These are phyloP conservation scores for Termitomyces sp. DNA, from an alignment of 768 basidiomycete genomes.

Conservation along the genomic window DNA sequence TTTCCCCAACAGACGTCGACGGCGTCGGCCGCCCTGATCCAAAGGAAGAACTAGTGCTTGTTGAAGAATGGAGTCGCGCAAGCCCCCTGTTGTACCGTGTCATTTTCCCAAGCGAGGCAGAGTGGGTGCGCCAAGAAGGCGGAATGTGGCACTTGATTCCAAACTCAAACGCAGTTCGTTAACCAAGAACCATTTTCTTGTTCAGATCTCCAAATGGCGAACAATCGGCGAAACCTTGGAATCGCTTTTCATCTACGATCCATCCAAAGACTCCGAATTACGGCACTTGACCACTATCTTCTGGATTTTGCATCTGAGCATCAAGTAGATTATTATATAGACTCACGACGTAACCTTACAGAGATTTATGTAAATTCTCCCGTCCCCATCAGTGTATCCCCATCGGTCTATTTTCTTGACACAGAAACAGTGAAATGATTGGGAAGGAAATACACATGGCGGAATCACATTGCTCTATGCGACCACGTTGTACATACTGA, in stretches of 20 bases:
- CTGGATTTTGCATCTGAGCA: not conserved
- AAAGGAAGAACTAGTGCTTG: conserved; percentile 46
- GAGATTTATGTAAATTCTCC: not conserved
- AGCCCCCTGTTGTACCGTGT: conserved; percentile 49
- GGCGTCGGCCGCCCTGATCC: conserved; percentile 35
- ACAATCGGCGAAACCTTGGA: not conserved
- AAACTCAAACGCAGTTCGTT: not conserved
- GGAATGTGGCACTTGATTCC: conserved; percentile 24
- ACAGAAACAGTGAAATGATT: not conserved
- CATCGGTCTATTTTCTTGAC: not conserved
- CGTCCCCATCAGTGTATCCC: not conserved
- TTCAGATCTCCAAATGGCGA: not conserved
- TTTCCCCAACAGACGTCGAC: conserved; percentile 52
- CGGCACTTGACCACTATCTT: not conserved
- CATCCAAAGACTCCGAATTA: not conserved
- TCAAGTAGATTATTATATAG: not conserved
- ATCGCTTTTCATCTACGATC: not conserved
- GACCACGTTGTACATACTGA: not conserved
- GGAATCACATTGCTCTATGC: not conserved
- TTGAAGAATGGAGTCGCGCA: conserved; percentile 46
- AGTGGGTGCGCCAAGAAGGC: conserved; percentile 37
- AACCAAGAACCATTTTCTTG: not conserved
- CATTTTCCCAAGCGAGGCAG: conserved; percentile 50
- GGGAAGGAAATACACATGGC: not conserved
- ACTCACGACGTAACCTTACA: not conserved